These are phyloP conservation scores for Quillaja saponaria DNA, from an alignment of 306 rosid genomes.

Conservation along the genomic window DNA sequence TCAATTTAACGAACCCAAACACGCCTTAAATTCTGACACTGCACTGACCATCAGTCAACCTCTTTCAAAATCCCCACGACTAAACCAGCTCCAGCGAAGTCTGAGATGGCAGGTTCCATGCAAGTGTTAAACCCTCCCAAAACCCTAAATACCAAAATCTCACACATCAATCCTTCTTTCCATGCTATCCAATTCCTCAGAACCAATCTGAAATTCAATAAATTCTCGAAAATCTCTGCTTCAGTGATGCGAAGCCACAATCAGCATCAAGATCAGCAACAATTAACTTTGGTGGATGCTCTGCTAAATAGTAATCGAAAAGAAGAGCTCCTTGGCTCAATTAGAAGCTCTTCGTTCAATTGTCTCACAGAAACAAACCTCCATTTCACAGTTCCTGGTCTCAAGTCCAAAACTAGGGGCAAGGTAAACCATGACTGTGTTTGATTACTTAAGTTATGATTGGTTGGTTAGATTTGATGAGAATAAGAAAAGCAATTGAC, in stretches of 20 bases:
- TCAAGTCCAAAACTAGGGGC: constrained; percentile 82
- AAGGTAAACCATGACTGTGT: constrained; percentile 48
- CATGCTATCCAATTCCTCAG: constrained; percentile 8
- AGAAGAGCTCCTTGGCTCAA: constrained; percentile 44
- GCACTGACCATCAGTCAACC: too few species aligned
- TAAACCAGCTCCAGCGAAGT: too few species aligned
- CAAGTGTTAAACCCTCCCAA: constrained; percentile 63
- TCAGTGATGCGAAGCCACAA: constrained; percentile 40
- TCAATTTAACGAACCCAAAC: background rate
- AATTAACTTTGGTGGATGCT: constrained; percentile 41
- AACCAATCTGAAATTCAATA: constrained; percentile 30
- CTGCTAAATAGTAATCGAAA: constrained; percentile 49
- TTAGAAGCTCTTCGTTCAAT: constrained; percentile 42
- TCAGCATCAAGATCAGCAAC: constrained; percentile 30
- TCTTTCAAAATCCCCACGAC: too few species aligned
- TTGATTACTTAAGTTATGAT: background rate
- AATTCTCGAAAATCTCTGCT: constrained; percentile 34
- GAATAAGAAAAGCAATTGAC: background rate
- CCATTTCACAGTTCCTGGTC: constrained; percentile 71
- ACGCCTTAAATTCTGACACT: background rate
- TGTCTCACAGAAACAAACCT: constrained; percentile 85
- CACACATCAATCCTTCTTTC: constrained; percentile 9
- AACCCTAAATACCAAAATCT: constrained; percentile 42
- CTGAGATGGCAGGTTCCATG: constrained; percentile 32
- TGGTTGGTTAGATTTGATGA: too few species aligned